These are phyloP conservation scores for Aspergillus steynii DNA, from an alignment of 495 filamentous ascomycete species.

Conservation along the genomic window DNA sequence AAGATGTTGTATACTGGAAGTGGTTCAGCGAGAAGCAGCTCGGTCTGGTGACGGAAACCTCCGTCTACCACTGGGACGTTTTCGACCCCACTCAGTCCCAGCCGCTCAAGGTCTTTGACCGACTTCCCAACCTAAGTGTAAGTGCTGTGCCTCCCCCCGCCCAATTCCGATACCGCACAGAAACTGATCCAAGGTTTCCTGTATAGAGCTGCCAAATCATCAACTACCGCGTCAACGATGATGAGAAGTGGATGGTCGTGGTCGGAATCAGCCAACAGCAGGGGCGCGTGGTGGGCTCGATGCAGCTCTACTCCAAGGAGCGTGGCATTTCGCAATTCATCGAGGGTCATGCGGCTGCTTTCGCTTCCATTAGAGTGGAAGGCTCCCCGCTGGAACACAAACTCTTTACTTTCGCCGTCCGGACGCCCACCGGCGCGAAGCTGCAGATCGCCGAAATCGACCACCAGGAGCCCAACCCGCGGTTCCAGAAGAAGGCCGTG, in stretches of 20 bases:
- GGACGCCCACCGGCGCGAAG: slow-evolving; percentile 84
- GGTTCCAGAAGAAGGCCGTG: slow-evolving; percentile 90
- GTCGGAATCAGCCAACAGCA: slow-evolving; percentile 93
- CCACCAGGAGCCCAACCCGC: slow-evolving; percentile 80
- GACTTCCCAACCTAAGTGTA: slow-evolving; percentile 85
- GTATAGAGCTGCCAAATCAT: slow-evolving; percentile 92
- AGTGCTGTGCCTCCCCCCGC: slow-evolving; percentile 28
- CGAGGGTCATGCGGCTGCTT: slow-evolving; percentile 95
- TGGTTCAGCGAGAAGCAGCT: slow-evolving; percentile 90
- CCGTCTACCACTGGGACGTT: slow-evolving; percentile 97
- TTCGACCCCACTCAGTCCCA: slow-evolving; percentile 73
- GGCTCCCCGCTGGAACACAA: slow-evolving; percentile 88
- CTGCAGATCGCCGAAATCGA: slow-evolving; percentile 98
- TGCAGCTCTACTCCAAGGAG: slow-evolving; percentile 96
- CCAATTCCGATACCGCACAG: slow-evolving; percentile 8
- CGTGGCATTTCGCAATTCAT: slow-evolving; percentile 97
- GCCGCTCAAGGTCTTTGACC: slow-evolving; percentile 88
- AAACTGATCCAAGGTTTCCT: slow-evolving; percentile 16
- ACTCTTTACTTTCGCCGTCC: slow-evolving; percentile 94
- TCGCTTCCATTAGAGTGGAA: slow-evolving; percentile 85
- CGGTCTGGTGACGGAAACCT: slow-evolving; percentile 84
- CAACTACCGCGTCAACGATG: slow-evolving; percentile 95
- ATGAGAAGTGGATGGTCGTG: slow-evolving; percentile 97
- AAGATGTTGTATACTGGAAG: slow-evolving; percentile 98
- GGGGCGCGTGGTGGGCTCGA: slow-evolving; percentile 89